phyloP scores from a whole-genome alignment of 2,329 filamentous ascomycete species.

The Teratosphaeria gauchensis region DNA sequence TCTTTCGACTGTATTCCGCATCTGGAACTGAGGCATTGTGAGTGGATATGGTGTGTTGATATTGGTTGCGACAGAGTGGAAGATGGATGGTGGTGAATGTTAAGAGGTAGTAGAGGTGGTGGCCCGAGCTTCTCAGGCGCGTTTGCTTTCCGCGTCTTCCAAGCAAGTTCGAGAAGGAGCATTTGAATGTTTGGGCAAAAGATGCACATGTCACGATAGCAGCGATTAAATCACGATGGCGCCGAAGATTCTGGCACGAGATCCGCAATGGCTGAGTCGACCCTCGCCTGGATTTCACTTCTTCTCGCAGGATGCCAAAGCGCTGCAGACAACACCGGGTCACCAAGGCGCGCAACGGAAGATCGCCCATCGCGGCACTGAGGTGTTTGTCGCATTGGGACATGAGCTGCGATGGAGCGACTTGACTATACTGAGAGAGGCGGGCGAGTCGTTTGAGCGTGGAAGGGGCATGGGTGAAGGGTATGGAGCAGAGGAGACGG shows the following conservation, averaged over 20 bases:
- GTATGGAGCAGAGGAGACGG: conserved; percentile 1
- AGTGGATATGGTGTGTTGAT: neutral
- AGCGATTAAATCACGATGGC: conserved; percentile 28
- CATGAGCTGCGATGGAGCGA: conserved; percentile 90
- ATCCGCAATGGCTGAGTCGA: conserved; percentile 75
- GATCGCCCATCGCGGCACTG: conserved; percentile 71
- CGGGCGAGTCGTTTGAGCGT: conserved; percentile 8
- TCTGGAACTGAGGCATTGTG: conserved; percentile 36
- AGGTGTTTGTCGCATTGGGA: conserved; percentile 80
- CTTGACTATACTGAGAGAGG: conserved; percentile 65
- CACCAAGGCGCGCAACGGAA: conserved; percentile 44
- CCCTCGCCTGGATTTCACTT: conserved; percentile 68
- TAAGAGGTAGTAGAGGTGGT: neutral
- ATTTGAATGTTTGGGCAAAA: neutral
- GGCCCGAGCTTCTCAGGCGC: conserved; percentile 11
- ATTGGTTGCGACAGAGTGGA: neutral
- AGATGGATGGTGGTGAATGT: neutral
- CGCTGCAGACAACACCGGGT: conserved; percentile 10
- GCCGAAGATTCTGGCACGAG: conserved; percentile 81
- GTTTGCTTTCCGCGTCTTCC: neutral
- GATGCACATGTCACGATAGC: neutral
- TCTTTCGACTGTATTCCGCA: conserved; percentile 71
- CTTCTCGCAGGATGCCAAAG: conserved; percentile 40
- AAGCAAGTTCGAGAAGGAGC: neutral
- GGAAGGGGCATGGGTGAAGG: conserved; percentile 3